phyloP scores from a whole-genome alignment of 306 rosid species.

The Cicer chorassanicum region DNA sequence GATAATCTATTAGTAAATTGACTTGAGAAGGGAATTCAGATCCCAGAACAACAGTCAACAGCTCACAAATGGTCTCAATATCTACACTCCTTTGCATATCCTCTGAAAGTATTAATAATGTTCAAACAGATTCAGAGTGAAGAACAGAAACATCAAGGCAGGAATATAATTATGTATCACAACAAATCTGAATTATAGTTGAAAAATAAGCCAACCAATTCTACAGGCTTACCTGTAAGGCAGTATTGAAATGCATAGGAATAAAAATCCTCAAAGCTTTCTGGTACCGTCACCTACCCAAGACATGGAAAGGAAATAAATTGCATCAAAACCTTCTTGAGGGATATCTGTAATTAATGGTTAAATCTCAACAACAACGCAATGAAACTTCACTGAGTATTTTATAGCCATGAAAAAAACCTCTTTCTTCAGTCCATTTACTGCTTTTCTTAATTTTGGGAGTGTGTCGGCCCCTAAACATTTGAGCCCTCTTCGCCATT shows the following conservation, averaged over 20 bases:
- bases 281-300: slow-evolving; percentile 54
- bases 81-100: slow-evolving; percentile 72
- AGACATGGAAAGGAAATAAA: slow-evolving; percentile 40
- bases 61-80: slow-evolving; percentile 62
- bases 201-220: slow-evolving; percentile 23
- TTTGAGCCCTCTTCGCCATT: slow-evolving; percentile 75
- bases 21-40: slow-evolving; percentile 59
- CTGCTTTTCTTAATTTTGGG: slow-evolving; percentile 57
- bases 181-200: slow-evolving; percentile 36
- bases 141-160: slow-evolving; percentile 31
- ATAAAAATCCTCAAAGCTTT: slow-evolving; percentile 65
- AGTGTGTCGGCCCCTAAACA: slow-evolving; percentile 55
- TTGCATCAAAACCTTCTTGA: slow-evolving; percentile 30
- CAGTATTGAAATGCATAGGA: slow-evolving; percentile 62
- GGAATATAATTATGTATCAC: slow-evolving; percentile 1
- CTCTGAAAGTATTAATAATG: slow-evolving; percentile 56
- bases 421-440: slow-evolving; percentile 61
- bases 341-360: slow-evolving; percentile 13
- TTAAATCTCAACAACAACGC: slow-evolving; percentile 37
- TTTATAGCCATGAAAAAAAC: slow-evolving; percentile 43
- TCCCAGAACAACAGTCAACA: slow-evolving; percentile 60
- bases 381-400: slow-evolving; percentile 25
- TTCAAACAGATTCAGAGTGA: slow-evolving; percentile 25
- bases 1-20: slow-evolving; percentile 54
- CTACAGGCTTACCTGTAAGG: slow-evolving; percentile 60